Conservation (phyloP, 176 grass and related monocot species). For the Calamus simplicifolius region DNA sequence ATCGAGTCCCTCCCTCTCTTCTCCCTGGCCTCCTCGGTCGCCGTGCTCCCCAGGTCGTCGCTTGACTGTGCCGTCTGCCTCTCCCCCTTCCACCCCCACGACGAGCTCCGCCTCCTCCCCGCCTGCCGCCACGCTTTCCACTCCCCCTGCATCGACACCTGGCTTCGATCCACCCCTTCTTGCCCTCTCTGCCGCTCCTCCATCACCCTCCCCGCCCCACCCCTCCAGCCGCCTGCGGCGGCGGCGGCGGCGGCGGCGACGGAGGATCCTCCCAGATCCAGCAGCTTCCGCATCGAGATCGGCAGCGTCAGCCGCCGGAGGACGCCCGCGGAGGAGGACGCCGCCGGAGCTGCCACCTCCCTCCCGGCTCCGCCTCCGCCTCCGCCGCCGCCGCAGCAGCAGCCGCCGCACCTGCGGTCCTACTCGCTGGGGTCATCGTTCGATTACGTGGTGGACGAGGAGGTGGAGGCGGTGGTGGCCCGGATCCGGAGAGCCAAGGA, state of each 20-base stretch:
- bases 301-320: constrained; percentile 69
- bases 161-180: constrained; percentile 57
- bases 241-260: neutral
- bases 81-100: constrained; percentile 44
- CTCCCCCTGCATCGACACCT: constrained; percentile 56
- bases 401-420: constrained; percentile 19
- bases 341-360: constrained; percentile 20
- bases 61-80: constrained; percentile 84
- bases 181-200: constrained; percentile 90
- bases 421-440: constrained; percentile 34
- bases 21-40: constrained; percentile 50
- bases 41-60: constrained; percentile 48
- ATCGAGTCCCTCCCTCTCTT: constrained; percentile 68
- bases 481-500: constrained; percentile 12
- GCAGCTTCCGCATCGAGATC: constrained; percentile 62
- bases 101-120: constrained; percentile 73
- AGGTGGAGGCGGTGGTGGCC: constrained; percentile 49
- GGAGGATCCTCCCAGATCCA: neutral
- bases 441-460: constrained; percentile 83
- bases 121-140: constrained; percentile 89
- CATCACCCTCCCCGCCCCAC: constrained; percentile 49
- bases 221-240: constrained; percentile 6
- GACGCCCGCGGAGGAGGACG: neutral
- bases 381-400: constrained; percentile 18
- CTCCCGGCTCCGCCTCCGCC: constrained; percentile 14